Conservation (phyloP, 2,329 filamentous ascomycete species). For the Aspergillus transmontanensis region DNA sequence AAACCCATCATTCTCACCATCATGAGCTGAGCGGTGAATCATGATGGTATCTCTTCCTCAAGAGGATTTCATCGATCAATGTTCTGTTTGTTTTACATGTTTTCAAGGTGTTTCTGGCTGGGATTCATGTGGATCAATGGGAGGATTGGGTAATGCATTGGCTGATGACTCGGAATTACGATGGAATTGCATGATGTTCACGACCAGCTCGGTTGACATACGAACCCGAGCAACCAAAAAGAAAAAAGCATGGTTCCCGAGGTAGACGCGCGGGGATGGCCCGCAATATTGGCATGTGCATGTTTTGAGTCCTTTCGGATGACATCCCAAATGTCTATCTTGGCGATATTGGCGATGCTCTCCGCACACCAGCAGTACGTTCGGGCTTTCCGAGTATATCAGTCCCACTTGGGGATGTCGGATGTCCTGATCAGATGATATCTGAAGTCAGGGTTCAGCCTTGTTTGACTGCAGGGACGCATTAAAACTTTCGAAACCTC, state of each 20-base stretch:
- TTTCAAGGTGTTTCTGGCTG: conserved; percentile 20
- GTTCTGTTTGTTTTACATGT: conserved; percentile 4
- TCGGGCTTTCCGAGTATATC: not conserved
- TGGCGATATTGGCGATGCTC: conserved; percentile 12
- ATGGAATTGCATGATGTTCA: conserved; percentile 34
- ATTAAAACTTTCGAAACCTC: not conserved
- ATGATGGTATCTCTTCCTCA: conserved; percentile 22
- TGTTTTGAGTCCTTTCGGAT: not conserved
- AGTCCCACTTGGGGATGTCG: not conserved
- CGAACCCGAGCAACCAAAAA: conserved; percentile 3
- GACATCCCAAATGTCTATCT: not conserved
- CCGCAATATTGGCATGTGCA: not conserved
- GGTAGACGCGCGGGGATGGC: not conserved
- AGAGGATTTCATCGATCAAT: conserved; percentile 21
- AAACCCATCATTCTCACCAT: conserved; percentile 31
- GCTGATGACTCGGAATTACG: conserved; percentile 29
- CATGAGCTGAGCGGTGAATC: conserved; percentile 36
- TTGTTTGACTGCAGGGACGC: not conserved
- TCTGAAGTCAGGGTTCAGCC: not conserved
- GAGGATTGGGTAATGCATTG: conserved; percentile 8
- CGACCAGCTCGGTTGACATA: conserved; percentile 26
- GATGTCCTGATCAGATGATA: not conserved
- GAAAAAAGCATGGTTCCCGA: conserved; percentile 3
- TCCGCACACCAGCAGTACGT: not conserved
- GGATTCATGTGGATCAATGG: conserved; percentile 16